Conservation (phyloP, 2,329 filamentous ascomycete genomes). For the Botrytis fabae region DNA sequence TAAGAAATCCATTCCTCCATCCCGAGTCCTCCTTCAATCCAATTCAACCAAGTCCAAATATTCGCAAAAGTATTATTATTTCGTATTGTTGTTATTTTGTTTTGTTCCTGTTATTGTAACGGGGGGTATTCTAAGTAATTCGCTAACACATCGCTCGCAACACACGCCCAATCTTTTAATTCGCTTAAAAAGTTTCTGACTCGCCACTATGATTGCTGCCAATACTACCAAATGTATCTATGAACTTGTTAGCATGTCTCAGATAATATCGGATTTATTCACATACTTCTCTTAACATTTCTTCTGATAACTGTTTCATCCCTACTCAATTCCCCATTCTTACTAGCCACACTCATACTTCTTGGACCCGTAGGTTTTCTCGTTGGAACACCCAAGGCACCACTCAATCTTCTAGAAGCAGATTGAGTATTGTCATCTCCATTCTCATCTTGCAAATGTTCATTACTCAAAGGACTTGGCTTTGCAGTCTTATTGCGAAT, state of each 20-base stretch:
- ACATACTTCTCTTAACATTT: slow-evolving; percentile 56
- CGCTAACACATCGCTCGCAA: background rate
- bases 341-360: slow-evolving; percentile 39
- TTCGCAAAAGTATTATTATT: slow-evolving; percentile 8
- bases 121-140: slow-evolving; percentile 13
- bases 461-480: slow-evolving; percentile 56
- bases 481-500: slow-evolving; percentile 54
- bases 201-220: slow-evolving; percentile 49
- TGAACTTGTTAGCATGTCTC: background rate
- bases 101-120: slow-evolving; percentile 8
- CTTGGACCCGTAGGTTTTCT: slow-evolving; percentile 42
- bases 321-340: slow-evolving; percentile 36
- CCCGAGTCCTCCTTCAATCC: background rate
- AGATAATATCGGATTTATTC: slow-evolving; percentile 26
- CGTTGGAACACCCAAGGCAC: slow-evolving; percentile 35
- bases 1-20: slow-evolving; percentile 5
- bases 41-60: slow-evolving; percentile 1
- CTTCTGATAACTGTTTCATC: slow-evolving; percentile 38
- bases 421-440: slow-evolving; percentile 29
- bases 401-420: slow-evolving; percentile 34
- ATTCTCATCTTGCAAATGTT: slow-evolving; percentile 43
- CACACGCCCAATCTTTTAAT: background rate
- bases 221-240: slow-evolving; percentile 56
- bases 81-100: slow-evolving; percentile 8
- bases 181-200: slow-evolving; percentile 54